phyloP scores from a whole-genome alignment of 805 yeast species.

The Cyberlindnera galapagoensis region DNA sequence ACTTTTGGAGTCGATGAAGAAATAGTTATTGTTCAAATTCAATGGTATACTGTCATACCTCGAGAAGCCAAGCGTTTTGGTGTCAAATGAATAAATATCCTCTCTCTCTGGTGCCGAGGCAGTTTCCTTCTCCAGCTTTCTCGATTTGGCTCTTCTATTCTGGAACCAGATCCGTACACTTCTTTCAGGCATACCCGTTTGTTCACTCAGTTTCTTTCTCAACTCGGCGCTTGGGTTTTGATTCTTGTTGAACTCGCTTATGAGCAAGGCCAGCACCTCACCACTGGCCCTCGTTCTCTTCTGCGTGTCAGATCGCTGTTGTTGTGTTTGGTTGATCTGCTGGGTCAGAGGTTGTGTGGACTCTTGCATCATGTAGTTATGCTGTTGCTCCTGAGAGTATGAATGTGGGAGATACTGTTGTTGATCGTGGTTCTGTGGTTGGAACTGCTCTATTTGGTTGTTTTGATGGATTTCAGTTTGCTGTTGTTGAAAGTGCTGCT shows the following conservation, averaged over 20 bases:
- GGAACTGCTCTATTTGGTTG: background rate
- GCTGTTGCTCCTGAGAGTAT: constrained; percentile 1
- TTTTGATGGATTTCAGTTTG: background rate
- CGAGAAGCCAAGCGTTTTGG: constrained; percentile 12
- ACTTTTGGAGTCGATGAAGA: constrained; percentile 60
- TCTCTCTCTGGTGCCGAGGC: constrained; percentile 19
- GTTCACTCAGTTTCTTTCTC: constrained; percentile 60
- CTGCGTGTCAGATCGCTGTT: constrained; percentile 16
- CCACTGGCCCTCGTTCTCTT: constrained; percentile 75
- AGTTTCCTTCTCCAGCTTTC: constrained; percentile 58
- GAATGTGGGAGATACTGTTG: constrained; percentile 3
- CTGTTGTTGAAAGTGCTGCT: constrained; percentile 5
- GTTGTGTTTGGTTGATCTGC: too few species aligned
- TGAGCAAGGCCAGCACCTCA: constrained; percentile 62
- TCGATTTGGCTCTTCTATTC: constrained; percentile 72
- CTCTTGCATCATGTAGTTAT: too few species aligned
- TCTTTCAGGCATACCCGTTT: constrained; percentile 78
- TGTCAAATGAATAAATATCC: constrained; percentile 10
- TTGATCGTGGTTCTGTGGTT: constrained; percentile 1
- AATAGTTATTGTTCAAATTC: constrained; percentile 57
- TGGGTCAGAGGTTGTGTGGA: too few species aligned
- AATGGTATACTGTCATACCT: constrained; percentile 41
- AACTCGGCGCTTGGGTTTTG: constrained; percentile 72
- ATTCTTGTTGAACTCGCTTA: constrained; percentile 62
- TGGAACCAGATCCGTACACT: constrained; percentile 94